phyloP scores from a whole-genome alignment of 768 basidiomycete genomes.

The Goffeauzyma gilvescens region DNA sequence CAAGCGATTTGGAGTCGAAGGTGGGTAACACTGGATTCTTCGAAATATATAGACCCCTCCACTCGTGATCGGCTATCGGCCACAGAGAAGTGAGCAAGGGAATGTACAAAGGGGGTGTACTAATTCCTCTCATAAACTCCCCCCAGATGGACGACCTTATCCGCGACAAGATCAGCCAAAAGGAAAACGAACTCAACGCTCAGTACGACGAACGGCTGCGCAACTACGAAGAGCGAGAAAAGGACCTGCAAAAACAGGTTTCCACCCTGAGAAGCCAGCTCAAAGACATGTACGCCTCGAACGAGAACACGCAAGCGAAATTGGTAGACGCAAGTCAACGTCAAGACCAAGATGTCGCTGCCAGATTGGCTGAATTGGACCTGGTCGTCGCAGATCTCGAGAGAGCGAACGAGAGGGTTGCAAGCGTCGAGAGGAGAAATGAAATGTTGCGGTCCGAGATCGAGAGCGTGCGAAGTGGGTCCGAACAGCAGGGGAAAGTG shows the following conservation, averaged over 20 bases:
- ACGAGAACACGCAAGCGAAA: slow-evolving; percentile 82
- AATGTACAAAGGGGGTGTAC: too few relatives aligned
- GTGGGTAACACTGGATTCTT: slow-evolving; percentile 30
- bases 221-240: slow-evolving; percentile 91
- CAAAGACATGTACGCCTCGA: slow-evolving; percentile 69
- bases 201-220: slow-evolving; percentile 88
- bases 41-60: neutral
- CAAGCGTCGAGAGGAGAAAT: slow-evolving; percentile 80
- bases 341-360: slow-evolving; percentile 85
- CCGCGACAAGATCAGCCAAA: slow-evolving; percentile 67
- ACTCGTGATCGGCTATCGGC: too few relatives aligned
- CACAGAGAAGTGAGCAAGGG: too few relatives aligned
- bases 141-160: slow-evolving; percentile 83
- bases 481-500: slow-evolving; percentile 38
- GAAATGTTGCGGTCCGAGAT: slow-evolving; percentile 92
- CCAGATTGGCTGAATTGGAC: slow-evolving; percentile 80
- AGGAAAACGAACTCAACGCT: slow-evolving; percentile 90
- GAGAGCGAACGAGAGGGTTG: slow-evolving; percentile 82
- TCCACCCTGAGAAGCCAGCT: slow-evolving; percentile 73
- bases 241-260: slow-evolving; percentile 80
- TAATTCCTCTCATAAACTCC: too few relatives aligned
- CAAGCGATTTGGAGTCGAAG: slow-evolving; percentile 66
- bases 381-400: slow-evolving; percentile 88
- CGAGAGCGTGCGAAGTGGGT: slow-evolving; percentile 63
- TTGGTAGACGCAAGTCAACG: slow-evolving; percentile 76